A percentile compares a stretch with the other conserved stretches of the same genome.
phyloP scores from a whole-genome alignment of 1,284 basidiomycete species.

The Trametes hirsuta region DNA sequence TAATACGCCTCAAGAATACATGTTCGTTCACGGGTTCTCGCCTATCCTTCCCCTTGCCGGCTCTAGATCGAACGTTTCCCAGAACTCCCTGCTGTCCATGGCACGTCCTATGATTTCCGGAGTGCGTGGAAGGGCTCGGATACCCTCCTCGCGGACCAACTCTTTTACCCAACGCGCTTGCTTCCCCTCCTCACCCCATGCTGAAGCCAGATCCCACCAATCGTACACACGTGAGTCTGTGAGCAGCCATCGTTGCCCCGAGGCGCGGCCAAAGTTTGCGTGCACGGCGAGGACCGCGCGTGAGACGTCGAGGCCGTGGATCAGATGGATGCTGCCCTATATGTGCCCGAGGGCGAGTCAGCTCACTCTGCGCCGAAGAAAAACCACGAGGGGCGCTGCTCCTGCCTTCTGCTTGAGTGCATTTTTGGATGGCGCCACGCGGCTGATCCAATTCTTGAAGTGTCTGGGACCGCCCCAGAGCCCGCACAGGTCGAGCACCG shows the following conservation, averaged over 20 bases:
- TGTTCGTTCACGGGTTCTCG: conserved; percentile 39
- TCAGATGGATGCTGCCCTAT: conserved; percentile 62
- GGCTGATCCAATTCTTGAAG: conserved; percentile 52
- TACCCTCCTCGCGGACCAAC: conserved; percentile 55
- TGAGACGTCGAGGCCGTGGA: conserved; percentile 61
- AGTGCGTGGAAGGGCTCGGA: conserved; percentile 56
- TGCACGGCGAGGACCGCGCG: conserved; percentile 60
- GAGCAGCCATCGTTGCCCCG: conserved; percentile 58
- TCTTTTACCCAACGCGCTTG: conserved; percentile 55
- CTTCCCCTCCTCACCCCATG: conserved; percentile 44
- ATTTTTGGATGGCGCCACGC: conserved; percentile 59
- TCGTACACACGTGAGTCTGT: conserved; percentile 65
- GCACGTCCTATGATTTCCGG: conserved; percentile 52
- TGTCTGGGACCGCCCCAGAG: conserved; percentile 61
- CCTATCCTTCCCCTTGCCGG: conserved; percentile 26
- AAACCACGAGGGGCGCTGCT: not conserved
- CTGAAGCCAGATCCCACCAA: conserved; percentile 69
- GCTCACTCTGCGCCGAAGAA: not conserved
- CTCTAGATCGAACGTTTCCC: conserved; percentile 48
- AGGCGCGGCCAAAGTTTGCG: conserved; percentile 42
- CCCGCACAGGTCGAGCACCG: conserved; percentile 64
- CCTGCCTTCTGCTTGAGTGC: conserved; percentile 52
- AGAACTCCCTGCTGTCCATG: conserved; percentile 65
- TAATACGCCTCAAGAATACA: conserved; percentile 40
- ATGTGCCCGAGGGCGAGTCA: not conserved